Evolutionary conservation across 352 stramenopile genomes (phyloP).

Genomic region (Thraustochytrium sp.): DNA sequence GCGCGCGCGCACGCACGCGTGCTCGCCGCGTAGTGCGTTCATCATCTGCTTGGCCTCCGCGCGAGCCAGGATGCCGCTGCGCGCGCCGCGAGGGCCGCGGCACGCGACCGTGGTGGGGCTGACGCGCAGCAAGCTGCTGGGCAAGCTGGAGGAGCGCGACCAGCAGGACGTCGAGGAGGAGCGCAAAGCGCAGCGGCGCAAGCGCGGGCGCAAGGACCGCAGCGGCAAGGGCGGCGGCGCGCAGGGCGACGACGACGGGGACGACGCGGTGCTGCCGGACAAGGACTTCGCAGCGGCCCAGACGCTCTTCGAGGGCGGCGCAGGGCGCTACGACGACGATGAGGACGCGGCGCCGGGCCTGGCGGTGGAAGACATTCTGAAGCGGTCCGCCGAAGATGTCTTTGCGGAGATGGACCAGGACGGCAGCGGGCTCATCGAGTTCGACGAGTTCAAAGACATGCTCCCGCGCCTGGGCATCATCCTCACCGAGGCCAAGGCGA

Average conservation of each 20-base stretch:
- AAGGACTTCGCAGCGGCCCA: constrained; percentile 26
- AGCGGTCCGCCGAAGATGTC: constrained; percentile 42
- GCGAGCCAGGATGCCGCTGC: too few species aligned
- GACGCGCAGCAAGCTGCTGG: neutral
- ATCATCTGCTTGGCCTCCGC: too few species aligned
- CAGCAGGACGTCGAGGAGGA: neutral
- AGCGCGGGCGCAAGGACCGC: neutral
- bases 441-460: constrained; percentile 60
- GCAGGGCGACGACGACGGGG: neutral
- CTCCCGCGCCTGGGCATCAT: constrained; percentile 74
- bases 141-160: constrained; percentile 20
- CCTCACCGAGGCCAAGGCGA: constrained; percentile 75
- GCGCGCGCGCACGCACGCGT: too few species aligned
- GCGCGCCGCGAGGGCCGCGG: too few species aligned
- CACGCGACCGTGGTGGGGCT: neutral
- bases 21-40: too few species aligned
- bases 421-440: constrained; percentile 52
- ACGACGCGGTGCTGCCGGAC: neutral
- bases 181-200: neutral
- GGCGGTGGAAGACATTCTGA: neutral
- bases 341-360: neutral
- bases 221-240: neutral
- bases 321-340: neutral
- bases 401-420: constrained; percentile 63
- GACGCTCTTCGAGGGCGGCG: neutral